Percentiles rank a stretch among this genome's conserved stretches.
These are phyloP conservation scores for Clavispora santaluciae DNA, from an alignment of 805 yeast species.

Conservation along the genomic window DNA sequence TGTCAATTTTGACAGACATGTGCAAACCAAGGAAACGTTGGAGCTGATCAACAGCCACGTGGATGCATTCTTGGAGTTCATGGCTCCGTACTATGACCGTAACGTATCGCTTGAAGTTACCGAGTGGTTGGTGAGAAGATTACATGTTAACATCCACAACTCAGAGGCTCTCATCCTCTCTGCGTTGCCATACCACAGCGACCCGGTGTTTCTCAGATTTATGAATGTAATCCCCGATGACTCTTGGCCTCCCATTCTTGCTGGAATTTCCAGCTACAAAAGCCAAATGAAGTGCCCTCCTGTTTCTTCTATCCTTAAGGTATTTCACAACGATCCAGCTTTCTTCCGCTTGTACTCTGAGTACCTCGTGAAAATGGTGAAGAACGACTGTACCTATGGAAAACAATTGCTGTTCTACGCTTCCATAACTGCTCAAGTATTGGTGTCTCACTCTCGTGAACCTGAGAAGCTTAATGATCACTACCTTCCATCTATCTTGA, in stretches of 20 bases:
- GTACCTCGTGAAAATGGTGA: slow-evolving; percentile 46
- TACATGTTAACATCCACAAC: slow-evolving; percentile 76
- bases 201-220: slow-evolving; percentile 69
- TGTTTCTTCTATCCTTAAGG: slow-evolving; percentile 61
- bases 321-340: slow-evolving; percentile 61
- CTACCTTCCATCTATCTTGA: slow-evolving; percentile 53
- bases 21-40: slow-evolving; percentile 73
- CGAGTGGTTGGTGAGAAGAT: slow-evolving; percentile 94
- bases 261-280: slow-evolving; percentile 66
- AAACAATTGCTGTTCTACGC: slow-evolving; percentile 76
- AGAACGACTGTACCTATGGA: slow-evolving; percentile 55
- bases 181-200: slow-evolving; percentile 73
- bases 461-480: slow-evolving; percentile 41
- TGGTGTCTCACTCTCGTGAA: slow-evolving; percentile 55
- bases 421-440: slow-evolving; percentile 60
- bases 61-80: slow-evolving; percentile 64
- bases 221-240: slow-evolving; percentile 61
- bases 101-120: slow-evolving; percentile 75
- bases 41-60: slow-evolving; percentile 72
- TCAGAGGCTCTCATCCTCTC: slow-evolving; percentile 68
- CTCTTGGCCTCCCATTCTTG: slow-evolving; percentile 70
- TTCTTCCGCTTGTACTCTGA: slow-evolving; percentile 63
- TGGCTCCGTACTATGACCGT: slow-evolving; percentile 72
- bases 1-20: slow-evolving; percentile 71
- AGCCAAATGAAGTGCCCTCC: slow-evolving; percentile 63